These are phyloP conservation scores for Xylaria longipes DNA, from an alignment of 495 filamentous ascomycete species.

Conservation along the genomic window DNA sequence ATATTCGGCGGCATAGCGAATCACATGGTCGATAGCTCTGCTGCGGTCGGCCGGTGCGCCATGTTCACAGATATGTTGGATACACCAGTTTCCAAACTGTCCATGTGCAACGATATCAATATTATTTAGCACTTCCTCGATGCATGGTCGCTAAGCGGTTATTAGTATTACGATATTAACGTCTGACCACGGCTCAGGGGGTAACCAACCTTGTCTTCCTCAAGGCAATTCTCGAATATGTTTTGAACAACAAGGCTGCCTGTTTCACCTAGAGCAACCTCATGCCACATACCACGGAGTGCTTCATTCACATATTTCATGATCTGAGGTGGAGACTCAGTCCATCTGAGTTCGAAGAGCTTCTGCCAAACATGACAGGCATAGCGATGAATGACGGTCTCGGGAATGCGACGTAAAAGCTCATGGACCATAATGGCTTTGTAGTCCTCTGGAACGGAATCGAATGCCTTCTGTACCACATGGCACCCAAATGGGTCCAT, in stretches of 20 bases:
- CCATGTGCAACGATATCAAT: conserved; percentile 96
- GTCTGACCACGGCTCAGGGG: neutral
- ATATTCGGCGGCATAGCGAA: conserved; percentile 91
- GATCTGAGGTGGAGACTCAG: conserved; percentile 91
- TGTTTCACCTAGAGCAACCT: conserved; percentile 95
- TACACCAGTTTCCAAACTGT: conserved; percentile 99
- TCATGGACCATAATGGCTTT: conserved; percentile 99
- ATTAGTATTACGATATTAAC: conserved; percentile 44
- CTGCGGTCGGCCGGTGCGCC: conserved; percentile 89
- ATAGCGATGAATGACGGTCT: conserved; percentile 97
- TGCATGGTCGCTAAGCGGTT: conserved; percentile 78
- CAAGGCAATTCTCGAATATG: conserved; percentile 98
- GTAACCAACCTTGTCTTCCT: conserved; percentile 88
- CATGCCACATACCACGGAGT: conserved; percentile 96
- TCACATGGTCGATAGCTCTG: conserved; percentile 91
- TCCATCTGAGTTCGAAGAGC: conserved; percentile 98
- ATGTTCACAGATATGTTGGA: conserved; percentile 98
- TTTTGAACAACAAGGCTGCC: conserved; percentile 98
- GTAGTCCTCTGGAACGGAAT: conserved; percentile 95
- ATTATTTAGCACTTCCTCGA: conserved; percentile 91
- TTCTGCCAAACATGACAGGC: conserved; percentile 99
- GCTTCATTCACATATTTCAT: conserved; percentile 99
- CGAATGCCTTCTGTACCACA: conserved; percentile 97
- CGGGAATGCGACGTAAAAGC: conserved; percentile 90
- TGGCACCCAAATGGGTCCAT: conserved; percentile 99